phyloP scores from a whole-genome alignment of 257 asterid species.

The Henckelia pumila region DNA sequence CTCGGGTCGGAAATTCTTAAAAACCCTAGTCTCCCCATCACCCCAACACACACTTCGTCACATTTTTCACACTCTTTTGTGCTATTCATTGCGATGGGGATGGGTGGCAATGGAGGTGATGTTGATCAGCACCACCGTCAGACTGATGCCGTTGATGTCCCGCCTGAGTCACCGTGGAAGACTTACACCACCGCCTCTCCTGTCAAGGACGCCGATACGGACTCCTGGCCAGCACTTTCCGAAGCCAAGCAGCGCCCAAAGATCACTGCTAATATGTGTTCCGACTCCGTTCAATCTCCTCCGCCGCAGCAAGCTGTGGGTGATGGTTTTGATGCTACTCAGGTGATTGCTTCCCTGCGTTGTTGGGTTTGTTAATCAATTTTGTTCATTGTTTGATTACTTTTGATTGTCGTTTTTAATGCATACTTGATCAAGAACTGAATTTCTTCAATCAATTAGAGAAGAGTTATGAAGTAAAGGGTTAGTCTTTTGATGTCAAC shows the following conservation, averaged over 20 bases:
- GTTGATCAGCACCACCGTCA: slow-evolving; percentile 41
- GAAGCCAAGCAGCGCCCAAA: slow-evolving; percentile 54
- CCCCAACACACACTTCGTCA: background rate
- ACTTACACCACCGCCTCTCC: slow-evolving; percentile 47
- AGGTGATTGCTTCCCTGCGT: slow-evolving; percentile 26
- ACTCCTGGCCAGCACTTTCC: slow-evolving; percentile 81
- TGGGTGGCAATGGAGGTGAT: slow-evolving; percentile 50
- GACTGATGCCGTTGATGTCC: slow-evolving; percentile 38
- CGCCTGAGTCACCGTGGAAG: slow-evolving; percentile 83
- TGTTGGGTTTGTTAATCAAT: slow-evolving; percentile 22
- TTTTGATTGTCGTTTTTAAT: background rate
- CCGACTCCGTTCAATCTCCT: slow-evolving; percentile 33
- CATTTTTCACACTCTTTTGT: background rate
- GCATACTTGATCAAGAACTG: background rate
- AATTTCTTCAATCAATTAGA: background rate
- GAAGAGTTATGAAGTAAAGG: too few species aligned
- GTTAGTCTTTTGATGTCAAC: too few species aligned
- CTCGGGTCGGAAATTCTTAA: background rate
- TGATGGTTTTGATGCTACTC: slow-evolving; percentile 18
- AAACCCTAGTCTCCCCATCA: background rate
- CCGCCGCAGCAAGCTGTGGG: slow-evolving; percentile 24
- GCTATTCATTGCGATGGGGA: slow-evolving; percentile 22
- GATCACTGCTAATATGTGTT: slow-evolving; percentile 26
- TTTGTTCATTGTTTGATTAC: background rate
- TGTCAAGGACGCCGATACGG: slow-evolving; percentile 48